phyloP scores from a whole-genome alignment of 768 basidiomycete genomes.

The Dendrothele bispora region DNA sequence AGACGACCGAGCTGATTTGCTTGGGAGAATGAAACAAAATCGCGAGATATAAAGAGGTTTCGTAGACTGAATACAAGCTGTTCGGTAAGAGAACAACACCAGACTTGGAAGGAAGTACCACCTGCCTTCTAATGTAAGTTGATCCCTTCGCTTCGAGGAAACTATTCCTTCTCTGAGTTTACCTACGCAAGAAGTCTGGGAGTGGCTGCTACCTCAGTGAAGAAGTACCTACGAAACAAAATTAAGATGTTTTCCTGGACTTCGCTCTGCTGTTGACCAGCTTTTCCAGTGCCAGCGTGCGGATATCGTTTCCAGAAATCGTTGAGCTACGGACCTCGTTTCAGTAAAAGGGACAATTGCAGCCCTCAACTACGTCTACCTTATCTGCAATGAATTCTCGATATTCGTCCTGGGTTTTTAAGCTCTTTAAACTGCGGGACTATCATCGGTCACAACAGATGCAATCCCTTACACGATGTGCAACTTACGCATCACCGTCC shows the following conservation, averaged over 20 bases:
- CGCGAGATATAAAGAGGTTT: constrained; percentile 69
- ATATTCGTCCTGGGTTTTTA: constrained; percentile 62
- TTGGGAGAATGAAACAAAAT: constrained; percentile 59
- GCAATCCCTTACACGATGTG: too few species aligned
- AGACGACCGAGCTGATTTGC: constrained; percentile 63
- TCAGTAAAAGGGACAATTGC: neutral
- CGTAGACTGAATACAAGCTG: constrained; percentile 50
- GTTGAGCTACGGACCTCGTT: constrained; percentile 40
- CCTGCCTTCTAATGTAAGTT: constrained; percentile 70
- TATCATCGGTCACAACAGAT: constrained; percentile 29
- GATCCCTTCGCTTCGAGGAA: constrained; percentile 57
- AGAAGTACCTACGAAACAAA: constrained; percentile 57
- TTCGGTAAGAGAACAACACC: constrained; percentile 1
- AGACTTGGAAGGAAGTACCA: constrained; percentile 31
- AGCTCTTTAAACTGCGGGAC: constrained; percentile 57
- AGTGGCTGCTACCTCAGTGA: neutral
- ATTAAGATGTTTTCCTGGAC: constrained; percentile 70
- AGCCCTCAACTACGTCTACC: constrained; percentile 34
- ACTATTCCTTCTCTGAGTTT: constrained; percentile 76
- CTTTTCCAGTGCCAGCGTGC: constrained; percentile 32
- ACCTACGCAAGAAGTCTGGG: constrained; percentile 39
- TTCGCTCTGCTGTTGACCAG: constrained; percentile 35
- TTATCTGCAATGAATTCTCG: constrained; percentile 63
- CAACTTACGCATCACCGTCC: constrained; percentile 71
- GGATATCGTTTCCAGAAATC: constrained; percentile 43